Evolutionary conservation across 2,329 filamentous ascomycete species (phyloP), one percentile per base, ranked within the genome.

Genomic region (Pezizomycotina sp.): DNA sequence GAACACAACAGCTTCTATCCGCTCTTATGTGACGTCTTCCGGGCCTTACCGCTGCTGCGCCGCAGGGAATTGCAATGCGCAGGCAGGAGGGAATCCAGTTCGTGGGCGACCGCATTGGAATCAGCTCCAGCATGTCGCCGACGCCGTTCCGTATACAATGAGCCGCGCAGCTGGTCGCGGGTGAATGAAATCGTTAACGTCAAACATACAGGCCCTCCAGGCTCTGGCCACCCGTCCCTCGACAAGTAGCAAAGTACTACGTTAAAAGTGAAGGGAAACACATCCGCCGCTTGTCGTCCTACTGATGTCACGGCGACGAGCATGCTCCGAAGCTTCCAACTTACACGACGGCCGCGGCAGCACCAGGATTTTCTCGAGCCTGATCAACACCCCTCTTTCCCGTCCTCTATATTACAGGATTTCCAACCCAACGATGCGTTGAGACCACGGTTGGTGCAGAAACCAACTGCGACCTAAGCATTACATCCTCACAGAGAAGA

Each of bases 211-310:
- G 43, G 79, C 55, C 66, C 95, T n/a, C 64, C 95, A 10, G 86
- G 86, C 4, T 93, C 84, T 0, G 86, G 86, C 4, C 86, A 98
- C 55, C 89, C 89, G 1, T 83, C 84, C 28, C 69, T 98, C 42
- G 89, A 95, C 55, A 84, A 26, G 86, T 84, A 18, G 83, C 89
- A 34, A 98, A 98, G 60, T 98, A 98, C 65, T 98, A 98, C 58
- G 92, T 89, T 14, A 79, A 86, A 53, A 80, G 80, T 42, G 83
- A 95, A 64, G 89, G 89, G 46, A 98, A 98, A 63, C 89, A 95
- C 59, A 76, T 98, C 50, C 76, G 89, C 89, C 89, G 19, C 71
- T 93, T 58, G 77, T 98, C 43, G 84, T 98, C 19, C 70, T 98
- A 45, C 73, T 98, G 52, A 95, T 98, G 86, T 84, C 45, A 72